phyloP scores from a whole-genome alignment of 352 stramenopile genomes.

The Phytophthora syringae region DNA sequence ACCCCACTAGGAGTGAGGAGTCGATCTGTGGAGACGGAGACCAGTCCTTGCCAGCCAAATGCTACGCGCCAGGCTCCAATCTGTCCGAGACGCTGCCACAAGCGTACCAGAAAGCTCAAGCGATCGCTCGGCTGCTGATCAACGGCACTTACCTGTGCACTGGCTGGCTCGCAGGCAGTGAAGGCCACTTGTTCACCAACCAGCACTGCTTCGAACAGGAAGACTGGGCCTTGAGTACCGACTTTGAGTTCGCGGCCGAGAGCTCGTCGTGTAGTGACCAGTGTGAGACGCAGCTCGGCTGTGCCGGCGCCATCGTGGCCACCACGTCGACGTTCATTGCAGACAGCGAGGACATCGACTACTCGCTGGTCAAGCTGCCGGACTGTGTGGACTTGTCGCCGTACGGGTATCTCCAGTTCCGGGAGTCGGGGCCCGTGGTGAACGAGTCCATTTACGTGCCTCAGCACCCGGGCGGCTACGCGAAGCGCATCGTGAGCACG shows the following conservation, averaged over 20 bases:
- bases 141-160: constrained; percentile 61
- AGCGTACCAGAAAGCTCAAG: constrained; percentile 47
- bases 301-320: constrained; percentile 49
- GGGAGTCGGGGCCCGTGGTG: constrained; percentile 36
- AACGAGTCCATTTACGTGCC: constrained; percentile 70
- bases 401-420: constrained; percentile 70
- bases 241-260: constrained; percentile 72
- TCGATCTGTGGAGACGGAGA: constrained; percentile 60
- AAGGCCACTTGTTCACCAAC: constrained; percentile 79
- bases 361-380: constrained; percentile 64
- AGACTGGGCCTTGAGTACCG: constrained; percentile 34
- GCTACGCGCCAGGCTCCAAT: constrained; percentile 38
- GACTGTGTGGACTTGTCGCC: constrained; percentile 31
- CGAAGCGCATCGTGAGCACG: constrained; percentile 58
- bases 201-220: constrained; percentile 61
- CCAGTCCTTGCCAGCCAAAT: constrained; percentile 61
- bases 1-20: constrained; percentile 38
- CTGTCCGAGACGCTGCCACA: constrained; percentile 33
- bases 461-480: constrained; percentile 55
- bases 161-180: constrained; percentile 63
- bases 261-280: constrained; percentile 52
- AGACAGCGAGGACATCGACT: constrained; percentile 50
- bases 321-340: constrained; percentile 55
- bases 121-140: constrained; percentile 68
- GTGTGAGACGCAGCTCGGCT: constrained; percentile 51